Base-by-base conservation (phyloP, 1,139 yeast species). In the Wickerhamomyces sp. region DNA sequence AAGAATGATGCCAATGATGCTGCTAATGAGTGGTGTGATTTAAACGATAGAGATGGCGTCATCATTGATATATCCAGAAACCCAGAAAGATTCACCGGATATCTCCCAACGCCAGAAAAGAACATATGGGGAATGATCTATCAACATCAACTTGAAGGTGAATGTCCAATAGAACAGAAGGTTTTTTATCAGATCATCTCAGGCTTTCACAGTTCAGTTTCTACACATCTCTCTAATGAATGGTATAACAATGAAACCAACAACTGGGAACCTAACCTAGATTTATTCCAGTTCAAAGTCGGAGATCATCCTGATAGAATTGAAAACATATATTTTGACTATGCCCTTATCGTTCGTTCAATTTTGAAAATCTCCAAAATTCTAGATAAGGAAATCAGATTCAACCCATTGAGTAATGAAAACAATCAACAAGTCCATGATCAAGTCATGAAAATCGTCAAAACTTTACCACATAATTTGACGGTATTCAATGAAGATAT, bases 71-170 rank as follows among this genome's bases (percentile, higher is more conserved):
- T 94, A 48, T 73, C 84, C 27, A 88, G 86, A 47, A 94, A 94
- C 60, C 97, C 96, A 1, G 99, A 94, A 66, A 75, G 99, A 59
- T 94, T 88, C 67, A 94, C 99, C 1, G 99, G 99, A 0, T 94
- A 94, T 62, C 86, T 91, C 39, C 99, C 99, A 33, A 79, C 83
- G 45, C 96, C 93, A 60, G 89, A 96, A 27, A 81, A 84, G 55
- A 91, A 85, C 62, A 88, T 94, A 43, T 94, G 99, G 99, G 74
- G 82, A 40, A 89, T 95, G 49, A 90, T 94, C 39, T 94, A 94
- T 65, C 80, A 81, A 42, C 97, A 93, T 60, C 67, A 65, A 38
- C 68, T 68, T 35, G 74, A 71, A 31, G 84, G 76, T 36, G 75
- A 72, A 53, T 90, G 97, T 63, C 64, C 75, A 11, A 65, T 73